Percentiles rank a stretch among this genome's conserved stretches.
Conservation (phyloP, 2,329 filamentous ascomycete species). For the Scorias spongiosa region DNA sequence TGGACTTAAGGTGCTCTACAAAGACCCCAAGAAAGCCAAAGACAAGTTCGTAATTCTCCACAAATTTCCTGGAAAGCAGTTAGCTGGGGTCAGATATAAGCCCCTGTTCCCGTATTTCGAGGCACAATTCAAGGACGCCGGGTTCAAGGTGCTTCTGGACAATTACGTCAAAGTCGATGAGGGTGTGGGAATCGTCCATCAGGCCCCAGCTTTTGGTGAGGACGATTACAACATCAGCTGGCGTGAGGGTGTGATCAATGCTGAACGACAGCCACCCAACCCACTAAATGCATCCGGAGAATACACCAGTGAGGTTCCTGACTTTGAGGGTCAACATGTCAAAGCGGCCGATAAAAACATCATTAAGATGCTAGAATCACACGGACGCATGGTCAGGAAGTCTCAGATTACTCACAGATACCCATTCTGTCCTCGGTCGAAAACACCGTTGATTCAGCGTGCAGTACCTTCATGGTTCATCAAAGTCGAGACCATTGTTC, state of each 20-base stretch:
- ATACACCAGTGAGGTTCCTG: conserved; percentile 60
- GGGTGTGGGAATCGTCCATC: conserved; percentile 88
- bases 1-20: conserved; percentile 70
- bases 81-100: conserved; percentile 79
- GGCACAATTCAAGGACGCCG: conserved; percentile 72
- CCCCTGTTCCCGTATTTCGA: conserved; percentile 84
- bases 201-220: conserved; percentile 85
- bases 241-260: conserved; percentile 60
- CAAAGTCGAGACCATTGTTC: conserved; percentile 67
- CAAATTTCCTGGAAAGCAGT: conserved; percentile 66
- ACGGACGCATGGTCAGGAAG: conserved; percentile 65
- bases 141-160: conserved; percentile 69
- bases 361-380: conserved; percentile 70
- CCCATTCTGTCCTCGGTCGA: conserved; percentile 87
- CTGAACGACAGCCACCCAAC: conserved; percentile 67
- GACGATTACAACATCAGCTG: conserved; percentile 83
- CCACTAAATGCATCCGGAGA: conserved; percentile 74
- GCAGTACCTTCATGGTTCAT: conserved; percentile 94
- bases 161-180: conserved; percentile 78
- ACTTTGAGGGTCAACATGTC: conserved; percentile 78
- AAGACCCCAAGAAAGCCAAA: conserved; percentile 90
- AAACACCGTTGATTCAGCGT: conserved; percentile 83
- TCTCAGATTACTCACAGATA: conserved; percentile 84
- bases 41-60: conserved; percentile 74
- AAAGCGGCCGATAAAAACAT: conserved; percentile 88